phyloP scores from a whole-genome alignment of 768 basidiomycete genomes.

The button mushroom (Agaricus bisporus) region DNA sequence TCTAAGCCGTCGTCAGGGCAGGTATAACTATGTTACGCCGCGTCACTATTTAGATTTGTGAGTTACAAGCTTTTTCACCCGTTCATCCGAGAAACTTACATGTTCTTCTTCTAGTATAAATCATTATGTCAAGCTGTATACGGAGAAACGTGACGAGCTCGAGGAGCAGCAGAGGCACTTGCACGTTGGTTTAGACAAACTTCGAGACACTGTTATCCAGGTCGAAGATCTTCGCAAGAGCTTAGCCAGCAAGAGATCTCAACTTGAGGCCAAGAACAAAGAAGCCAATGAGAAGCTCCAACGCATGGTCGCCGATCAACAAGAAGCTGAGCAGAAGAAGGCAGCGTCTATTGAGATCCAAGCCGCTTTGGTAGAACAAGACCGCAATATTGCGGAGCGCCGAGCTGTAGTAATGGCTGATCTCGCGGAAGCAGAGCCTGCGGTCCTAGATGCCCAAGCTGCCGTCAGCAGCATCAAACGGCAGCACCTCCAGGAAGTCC shows the following conservation, averaged over 20 bases:
- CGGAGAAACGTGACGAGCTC: conserved; percentile 93
- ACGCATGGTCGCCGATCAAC: conserved; percentile 97
- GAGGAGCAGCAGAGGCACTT: conserved; percentile 99
- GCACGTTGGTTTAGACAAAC: conserved; percentile 96
- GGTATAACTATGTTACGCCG: conserved; percentile 94
- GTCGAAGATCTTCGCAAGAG: conserved; percentile 96
- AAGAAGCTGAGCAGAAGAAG: conserved; percentile 98
- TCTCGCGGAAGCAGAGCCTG: conserved; percentile 95
- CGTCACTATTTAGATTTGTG: conserved; percentile 98
- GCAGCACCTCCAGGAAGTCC: conserved; percentile 93
- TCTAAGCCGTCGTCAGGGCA: conserved; percentile 88
- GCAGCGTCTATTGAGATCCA: conserved; percentile 94
- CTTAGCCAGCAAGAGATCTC: conserved; percentile 87
- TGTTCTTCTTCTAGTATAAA: conserved; percentile 61
- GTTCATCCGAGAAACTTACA: conserved; percentile 10
- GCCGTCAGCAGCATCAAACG: conserved; percentile 98
- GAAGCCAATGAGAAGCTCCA: conserved; percentile 97
- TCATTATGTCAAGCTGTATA: conserved; percentile 92
- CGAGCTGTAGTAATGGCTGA: conserved; percentile 88
- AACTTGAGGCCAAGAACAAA: conserved; percentile 87
- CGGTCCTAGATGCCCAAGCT: conserved; percentile 88
- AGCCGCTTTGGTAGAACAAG: conserved; percentile 87
- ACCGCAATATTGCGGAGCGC: conserved; percentile 83
- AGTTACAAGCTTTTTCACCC: conserved; percentile 29
- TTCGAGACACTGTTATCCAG: conserved; percentile 91